A percentile compares a stretch with the other conserved stretches of the same genome.
Conservation (phyloP, 768 basidiomycete genomes). For the Russula sp. region DNA sequence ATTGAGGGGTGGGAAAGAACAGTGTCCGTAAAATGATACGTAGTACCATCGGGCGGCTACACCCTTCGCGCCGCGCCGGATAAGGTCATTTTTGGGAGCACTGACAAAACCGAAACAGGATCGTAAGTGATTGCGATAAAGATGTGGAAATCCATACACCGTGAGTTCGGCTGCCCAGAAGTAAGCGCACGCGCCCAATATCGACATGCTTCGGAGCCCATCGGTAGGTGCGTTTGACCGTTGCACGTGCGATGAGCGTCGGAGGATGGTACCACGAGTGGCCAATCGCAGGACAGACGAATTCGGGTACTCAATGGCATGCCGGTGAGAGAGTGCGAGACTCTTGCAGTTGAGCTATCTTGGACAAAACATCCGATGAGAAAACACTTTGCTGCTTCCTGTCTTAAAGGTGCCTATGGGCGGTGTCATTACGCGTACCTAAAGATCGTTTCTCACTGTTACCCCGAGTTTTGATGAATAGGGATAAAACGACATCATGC, state of each 20-base stretch:
- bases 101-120: background rate
- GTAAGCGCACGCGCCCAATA: conserved; percentile 4
- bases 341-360: background rate
- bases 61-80: background rate
- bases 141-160: background rate
- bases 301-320: background rate
- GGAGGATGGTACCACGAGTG: background rate
- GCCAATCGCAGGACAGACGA: background rate
- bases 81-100: conserved; percentile 1
- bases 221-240: background rate
- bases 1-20: background rate
- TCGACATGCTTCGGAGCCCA: background rate
- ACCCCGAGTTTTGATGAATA: background rate
- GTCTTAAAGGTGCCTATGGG: background rate
- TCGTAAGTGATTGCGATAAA: conserved; percentile 1
- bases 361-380: background rate
- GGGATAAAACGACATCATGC: background rate
- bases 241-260: background rate
- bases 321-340: background rate
- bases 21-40: background rate
- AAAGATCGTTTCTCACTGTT: background rate
- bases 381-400: background rate
- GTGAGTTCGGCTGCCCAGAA: background rate
- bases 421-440: background rate
- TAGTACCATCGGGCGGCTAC: background rate